Base-by-base conservation (phyloP, 768 basidiomycete species). In the Mycena kentingensis region DNA sequence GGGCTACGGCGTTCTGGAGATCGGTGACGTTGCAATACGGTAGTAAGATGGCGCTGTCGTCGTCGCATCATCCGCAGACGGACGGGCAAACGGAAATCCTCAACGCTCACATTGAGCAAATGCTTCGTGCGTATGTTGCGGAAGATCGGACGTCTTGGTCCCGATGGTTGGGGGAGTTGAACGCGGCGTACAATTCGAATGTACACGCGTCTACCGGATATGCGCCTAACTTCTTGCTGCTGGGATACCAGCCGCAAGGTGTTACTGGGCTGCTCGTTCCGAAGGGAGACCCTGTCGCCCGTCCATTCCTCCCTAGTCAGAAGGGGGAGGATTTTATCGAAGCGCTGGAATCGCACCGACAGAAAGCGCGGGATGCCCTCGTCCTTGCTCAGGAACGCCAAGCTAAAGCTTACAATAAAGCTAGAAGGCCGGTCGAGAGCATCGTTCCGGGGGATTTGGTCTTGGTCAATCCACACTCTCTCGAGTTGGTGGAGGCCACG, bases 131-230 rank as follows among this genome's bases (percentile, higher is more conserved):
- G n/a, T n/a, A n/a, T n/a, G n/a, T n/a, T n/a, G n/a, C n/a, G 0
- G 46, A 39, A 16, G 51, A 66, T n/a, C 56, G 66, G 12, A 24
- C 58, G 13, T 37, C 52, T 11, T 73, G 70, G 71, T 27, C 66
- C 0, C n/a, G 52, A 1, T 65, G 64, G 57, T 37, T 73, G 0
- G 54, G 60, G 21, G 52, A 56, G 2, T 36, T 71, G 1, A 60
- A 63, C 2, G 65, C 64, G 29, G 63, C 71, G 0, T 72, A 71
- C 53, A 74, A 73, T 39, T 63, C 63, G 18, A 46, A 63, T 6
- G 34, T 58, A 0, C 64, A 67, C 41, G 52, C 62, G 0, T 63
- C 67, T 0, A 72, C 69, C 1, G 49, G 49, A 0, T 43, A 60
- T 15, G 35, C 66, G 0, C 73, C 69, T 0, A 57, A 67, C 34